Percentiles rank a stretch among this genome's conserved stretches.
Conservation (phyloP, 257 asterid species). For the Primulina eburnea region DNA sequence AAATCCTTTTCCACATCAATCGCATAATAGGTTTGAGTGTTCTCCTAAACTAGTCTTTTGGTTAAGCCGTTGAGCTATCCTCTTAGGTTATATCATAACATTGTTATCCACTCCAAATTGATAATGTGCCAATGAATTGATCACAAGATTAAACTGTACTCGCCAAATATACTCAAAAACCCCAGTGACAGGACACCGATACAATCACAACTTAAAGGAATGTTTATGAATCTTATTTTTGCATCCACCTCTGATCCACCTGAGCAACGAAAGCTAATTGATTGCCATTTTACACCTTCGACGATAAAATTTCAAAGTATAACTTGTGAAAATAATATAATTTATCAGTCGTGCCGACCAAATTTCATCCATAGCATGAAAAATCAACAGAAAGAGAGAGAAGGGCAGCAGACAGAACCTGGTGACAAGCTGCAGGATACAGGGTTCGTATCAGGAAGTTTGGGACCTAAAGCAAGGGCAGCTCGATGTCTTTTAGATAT, state of each 20-base stretch:
- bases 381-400: neutral
- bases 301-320: neutral
- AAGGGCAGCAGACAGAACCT: conserved; percentile 31
- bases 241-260: neutral
- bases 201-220: neutral
- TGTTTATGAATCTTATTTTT: too few species aligned
- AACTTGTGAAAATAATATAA: neutral
- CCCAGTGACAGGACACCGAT: neutral
- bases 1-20: neutral
- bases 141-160: neutral
- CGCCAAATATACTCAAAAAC: neutral
- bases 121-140: neutral
- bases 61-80: neutral
- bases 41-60: neutral
- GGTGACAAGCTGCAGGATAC: conserved; percentile 24
- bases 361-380: neutral
- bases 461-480: conserved; percentile 33
- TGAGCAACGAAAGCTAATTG: neutral
- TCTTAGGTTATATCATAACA: too few species aligned
- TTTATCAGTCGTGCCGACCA: neutral
- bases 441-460: conserved; percentile 19
- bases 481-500: conserved; percentile 83
- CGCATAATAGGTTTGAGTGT: neutral
- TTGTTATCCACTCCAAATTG: too few species aligned
- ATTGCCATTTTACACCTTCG: neutral